Evolutionary conservation across 2,329 filamentous ascomycete genomes (phyloP).

Genomic region (Scedosporium aurantiacum): DNA sequence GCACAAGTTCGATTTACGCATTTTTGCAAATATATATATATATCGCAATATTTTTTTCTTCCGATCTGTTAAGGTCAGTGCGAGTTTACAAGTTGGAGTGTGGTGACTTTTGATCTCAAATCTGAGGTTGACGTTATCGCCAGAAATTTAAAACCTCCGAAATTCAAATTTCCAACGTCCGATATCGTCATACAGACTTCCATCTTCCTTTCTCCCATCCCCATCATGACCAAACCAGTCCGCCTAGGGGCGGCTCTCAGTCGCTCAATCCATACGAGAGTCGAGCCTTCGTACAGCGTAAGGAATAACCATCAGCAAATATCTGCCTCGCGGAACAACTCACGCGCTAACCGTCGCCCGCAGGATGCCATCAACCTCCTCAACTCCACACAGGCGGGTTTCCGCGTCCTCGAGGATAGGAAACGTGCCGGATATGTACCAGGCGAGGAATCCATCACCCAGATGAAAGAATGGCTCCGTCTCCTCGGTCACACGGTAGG

Average conservation of each 20-base stretch:
- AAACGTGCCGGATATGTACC: slow-evolving; percentile 61
- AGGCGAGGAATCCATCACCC: slow-evolving; percentile 58
- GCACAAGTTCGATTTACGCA: no score
- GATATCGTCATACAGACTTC: neutral
- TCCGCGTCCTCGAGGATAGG: slow-evolving; percentile 66
- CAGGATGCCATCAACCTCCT: slow-evolving; percentile 78
- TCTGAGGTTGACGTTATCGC: no score
- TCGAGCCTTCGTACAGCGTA: slow-evolving; percentile 46
- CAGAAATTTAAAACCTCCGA: neutral
- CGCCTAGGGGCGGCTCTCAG: neutral
- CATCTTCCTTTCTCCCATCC: neutral
- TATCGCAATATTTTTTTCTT: no score
- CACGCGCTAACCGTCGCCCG: neutral
- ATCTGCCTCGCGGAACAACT: slow-evolving; percentile 23
- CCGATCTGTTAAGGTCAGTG: no score
- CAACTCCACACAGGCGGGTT: slow-evolving; percentile 87
- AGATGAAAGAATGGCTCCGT: slow-evolving; percentile 69
- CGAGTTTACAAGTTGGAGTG: no score
- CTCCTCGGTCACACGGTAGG: slow-evolving; percentile 63
- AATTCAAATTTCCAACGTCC: no score
- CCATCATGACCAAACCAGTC: neutral
- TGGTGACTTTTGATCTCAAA: no score
- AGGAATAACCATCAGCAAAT: slow-evolving; percentile 9
- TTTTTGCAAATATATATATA: no score
- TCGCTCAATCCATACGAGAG: slow-evolving; percentile 13